phyloP scores from a whole-genome alignment of 2,329 filamentous ascomycete genomes.

The Hypomyces rosellus region DNA sequence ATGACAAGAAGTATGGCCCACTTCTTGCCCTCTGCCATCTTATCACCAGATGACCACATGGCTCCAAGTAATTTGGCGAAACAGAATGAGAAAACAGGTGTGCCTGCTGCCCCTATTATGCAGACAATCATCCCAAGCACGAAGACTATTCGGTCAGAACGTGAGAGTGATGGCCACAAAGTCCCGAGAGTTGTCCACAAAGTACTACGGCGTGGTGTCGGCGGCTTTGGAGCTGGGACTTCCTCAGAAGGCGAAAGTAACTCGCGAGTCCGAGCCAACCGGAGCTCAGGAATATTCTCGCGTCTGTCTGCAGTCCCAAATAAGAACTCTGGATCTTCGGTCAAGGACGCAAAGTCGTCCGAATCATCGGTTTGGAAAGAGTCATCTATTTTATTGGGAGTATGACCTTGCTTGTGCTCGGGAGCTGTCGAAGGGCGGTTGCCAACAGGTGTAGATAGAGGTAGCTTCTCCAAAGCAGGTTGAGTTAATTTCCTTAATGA shows the following conservation, averaged over 20 bases:
- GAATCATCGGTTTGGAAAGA: neutral
- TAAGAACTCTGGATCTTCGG: constrained; percentile 14
- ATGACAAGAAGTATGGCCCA: constrained; percentile 68
- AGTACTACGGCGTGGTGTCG: neutral
- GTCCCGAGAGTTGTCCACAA: constrained; percentile 38
- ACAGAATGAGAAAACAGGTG: constrained; percentile 69
- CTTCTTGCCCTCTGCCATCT: constrained; percentile 44
- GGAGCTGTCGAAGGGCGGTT: constrained; percentile 4
- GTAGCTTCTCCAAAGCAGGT: constrained; percentile 2
- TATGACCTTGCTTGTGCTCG: no score
- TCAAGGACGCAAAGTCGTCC: neutral
- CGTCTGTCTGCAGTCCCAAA: constrained; percentile 20
- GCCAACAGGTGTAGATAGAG: constrained; percentile 6
- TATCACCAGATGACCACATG: constrained; percentile 53
- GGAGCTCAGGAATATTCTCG: constrained; percentile 24
- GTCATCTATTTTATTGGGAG: neutral
- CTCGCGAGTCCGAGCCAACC: constrained; percentile 8
- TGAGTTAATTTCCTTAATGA: neutral
- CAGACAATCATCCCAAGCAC: constrained; percentile 55
- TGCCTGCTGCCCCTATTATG: constrained; percentile 57
- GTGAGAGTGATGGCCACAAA: constrained; percentile 60
- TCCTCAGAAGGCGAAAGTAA: constrained; percentile 3
- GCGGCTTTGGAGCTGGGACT: neutral
- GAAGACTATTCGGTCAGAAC: constrained; percentile 46
- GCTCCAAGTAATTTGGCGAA: constrained; percentile 66